phyloP scores from a whole-genome alignment of 306 rosid genomes.

The Begonia loranthoides region DNA sequence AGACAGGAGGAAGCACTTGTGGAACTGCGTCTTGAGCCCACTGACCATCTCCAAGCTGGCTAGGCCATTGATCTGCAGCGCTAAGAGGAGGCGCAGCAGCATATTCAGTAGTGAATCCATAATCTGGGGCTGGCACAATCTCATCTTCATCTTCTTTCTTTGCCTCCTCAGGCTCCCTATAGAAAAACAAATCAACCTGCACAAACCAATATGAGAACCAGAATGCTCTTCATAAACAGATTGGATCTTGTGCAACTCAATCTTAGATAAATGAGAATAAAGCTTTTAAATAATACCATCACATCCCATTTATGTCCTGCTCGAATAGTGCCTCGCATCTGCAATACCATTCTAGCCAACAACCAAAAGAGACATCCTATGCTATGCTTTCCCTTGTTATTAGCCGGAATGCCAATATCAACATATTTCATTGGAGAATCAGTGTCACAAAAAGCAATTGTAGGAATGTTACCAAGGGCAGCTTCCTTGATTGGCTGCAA shows the following conservation, averaged over 20 bases:
- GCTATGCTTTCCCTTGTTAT: constrained; percentile 73
- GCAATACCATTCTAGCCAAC: constrained; percentile 72
- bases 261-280: not conserved
- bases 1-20: constrained; percentile 4
- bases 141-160: constrained; percentile 58
- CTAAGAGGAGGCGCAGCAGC: constrained; percentile 15
- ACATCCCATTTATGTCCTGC: constrained; percentile 71
- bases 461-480: constrained; percentile 65
- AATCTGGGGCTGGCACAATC: constrained; percentile 21
- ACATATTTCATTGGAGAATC: constrained; percentile 69
- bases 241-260: too few relatives aligned
- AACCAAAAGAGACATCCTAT: constrained; percentile 73
- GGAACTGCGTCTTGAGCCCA: constrained; percentile 10
- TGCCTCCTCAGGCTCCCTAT: constrained; percentile 74
- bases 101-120: constrained; percentile 28
- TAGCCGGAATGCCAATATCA: constrained; percentile 75
- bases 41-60: constrained; percentile 13
- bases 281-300: constrained; percentile 32
- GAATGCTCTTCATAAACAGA: too few relatives aligned
- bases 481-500: constrained; percentile 80
- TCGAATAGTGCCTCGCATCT: constrained; percentile 61
- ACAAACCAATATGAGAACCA: not conserved
- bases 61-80: constrained; percentile 19
- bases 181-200: constrained; percentile 75
- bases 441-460: constrained; percentile 76